These are phyloP conservation scores for Aureobasidium leucospermi DNA, from an alignment of 2,329 filamentous ascomycete species.

Conservation along the genomic window DNA sequence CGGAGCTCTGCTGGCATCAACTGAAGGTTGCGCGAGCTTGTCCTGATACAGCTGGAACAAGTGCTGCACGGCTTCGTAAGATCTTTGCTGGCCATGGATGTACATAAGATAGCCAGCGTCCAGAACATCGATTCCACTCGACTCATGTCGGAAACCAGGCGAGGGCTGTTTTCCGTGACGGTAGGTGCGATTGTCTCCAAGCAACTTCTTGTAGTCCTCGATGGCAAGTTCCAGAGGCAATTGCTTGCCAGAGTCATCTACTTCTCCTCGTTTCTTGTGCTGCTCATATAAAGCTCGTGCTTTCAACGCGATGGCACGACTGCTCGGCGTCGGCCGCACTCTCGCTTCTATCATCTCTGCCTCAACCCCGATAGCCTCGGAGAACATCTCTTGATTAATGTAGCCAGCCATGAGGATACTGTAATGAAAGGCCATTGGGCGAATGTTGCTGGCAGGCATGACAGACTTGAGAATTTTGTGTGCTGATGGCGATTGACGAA, in stretches of 20 bases:
- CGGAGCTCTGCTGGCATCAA: constrained; percentile 28
- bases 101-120: constrained; percentile 45
- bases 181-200: neutral
- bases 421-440: constrained; percentile 44
- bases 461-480: constrained; percentile 44
- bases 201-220: constrained; percentile 20
- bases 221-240: constrained; percentile 30
- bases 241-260: neutral
- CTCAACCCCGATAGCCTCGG: constrained; percentile 46
- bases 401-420: constrained; percentile 47
- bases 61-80: constrained; percentile 43
- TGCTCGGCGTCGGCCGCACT: constrained; percentile 35
- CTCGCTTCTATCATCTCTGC: constrained; percentile 33
- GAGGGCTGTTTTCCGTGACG: neutral
- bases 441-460: constrained; percentile 42
- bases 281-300: constrained; percentile 24
- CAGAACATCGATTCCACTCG: neutral
- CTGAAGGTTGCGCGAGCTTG: constrained; percentile 29
- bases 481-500: constrained; percentile 49
- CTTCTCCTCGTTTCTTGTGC: constrained; percentile 18
- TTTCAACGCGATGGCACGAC: constrained; percentile 35
- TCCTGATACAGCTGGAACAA: constrained; percentile 49
- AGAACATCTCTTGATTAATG: constrained; percentile 31
- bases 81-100: constrained; percentile 43
- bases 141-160: neutral